Evolutionary conservation across 768 basidiomycete species (phyloP).

Genomic region (Coprinellus micaceus): DNA sequence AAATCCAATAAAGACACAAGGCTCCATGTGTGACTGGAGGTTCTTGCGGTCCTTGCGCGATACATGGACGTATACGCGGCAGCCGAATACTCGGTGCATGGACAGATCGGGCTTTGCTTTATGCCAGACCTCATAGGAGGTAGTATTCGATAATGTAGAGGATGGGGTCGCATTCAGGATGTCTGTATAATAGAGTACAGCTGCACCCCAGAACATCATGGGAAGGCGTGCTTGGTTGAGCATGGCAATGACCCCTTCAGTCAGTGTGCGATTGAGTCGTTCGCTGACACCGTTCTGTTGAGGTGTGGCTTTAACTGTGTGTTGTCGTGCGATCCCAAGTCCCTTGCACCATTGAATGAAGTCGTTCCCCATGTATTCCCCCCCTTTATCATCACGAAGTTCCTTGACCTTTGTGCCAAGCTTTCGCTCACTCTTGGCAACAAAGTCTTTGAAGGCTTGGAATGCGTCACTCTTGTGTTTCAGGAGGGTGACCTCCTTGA

Average conservation of each 20-base stretch:
- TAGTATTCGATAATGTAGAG: not conserved
- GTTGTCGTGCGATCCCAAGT: constrained; percentile 21
- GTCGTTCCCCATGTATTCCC: constrained; percentile 27
- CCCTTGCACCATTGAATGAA: constrained; percentile 20
- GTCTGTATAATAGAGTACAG: not conserved
- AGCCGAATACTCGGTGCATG: not conserved
- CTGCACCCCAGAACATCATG: not conserved
- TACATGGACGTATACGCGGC: not conserved
- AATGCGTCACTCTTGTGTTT: constrained; percentile 5
- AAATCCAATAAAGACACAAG: not conserved
- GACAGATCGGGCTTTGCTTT: not conserved
- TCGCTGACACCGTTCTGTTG: not conserved
- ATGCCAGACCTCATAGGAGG: not conserved
- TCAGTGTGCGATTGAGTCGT: not conserved
- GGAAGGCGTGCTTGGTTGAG: not conserved
- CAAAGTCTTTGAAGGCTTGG: constrained; percentile 14
- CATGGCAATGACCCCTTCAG: not conserved
- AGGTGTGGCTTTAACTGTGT: constrained; percentile 13
- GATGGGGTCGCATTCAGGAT: not conserved
- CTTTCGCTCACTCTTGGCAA: constrained; percentile 27
- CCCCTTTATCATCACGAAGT: constrained; percentile 31
- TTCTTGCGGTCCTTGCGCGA: not conserved
- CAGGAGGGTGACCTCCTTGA: constrained; percentile 1
- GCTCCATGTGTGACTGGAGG: not conserved
- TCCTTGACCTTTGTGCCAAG: constrained; percentile 19